Conservation (phyloP, 805 yeast genomes). For the Cyberlindnera lachancei region DNA sequence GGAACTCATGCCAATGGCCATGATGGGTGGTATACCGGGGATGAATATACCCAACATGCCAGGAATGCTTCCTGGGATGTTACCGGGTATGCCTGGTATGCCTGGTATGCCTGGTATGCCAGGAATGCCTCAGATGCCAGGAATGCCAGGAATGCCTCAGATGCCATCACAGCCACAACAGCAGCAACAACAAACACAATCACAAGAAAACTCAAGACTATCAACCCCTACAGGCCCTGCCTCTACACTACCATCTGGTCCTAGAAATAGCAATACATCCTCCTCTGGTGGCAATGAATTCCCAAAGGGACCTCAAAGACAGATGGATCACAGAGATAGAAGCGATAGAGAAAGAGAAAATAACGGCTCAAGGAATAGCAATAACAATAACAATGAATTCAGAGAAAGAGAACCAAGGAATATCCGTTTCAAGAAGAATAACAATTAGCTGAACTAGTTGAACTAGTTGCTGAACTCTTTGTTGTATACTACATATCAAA, state of each 20-base stretch:
- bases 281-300: background rate
- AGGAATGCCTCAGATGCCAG: constrained; percentile 10
- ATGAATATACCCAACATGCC: constrained; percentile 23
- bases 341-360: constrained; percentile 12
- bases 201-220: constrained; percentile 3
- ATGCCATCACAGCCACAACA: background rate
- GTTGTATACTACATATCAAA: background rate
- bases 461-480: too few species aligned
- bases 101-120: constrained; percentile 22
- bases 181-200: background rate
- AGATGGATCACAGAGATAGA: constrained; percentile 14
- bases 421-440: background rate
- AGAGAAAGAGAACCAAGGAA: constrained; percentile 20
- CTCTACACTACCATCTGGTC: constrained; percentile 1
- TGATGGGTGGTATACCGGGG: constrained; percentile 27
- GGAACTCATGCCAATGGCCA: constrained; percentile 40
- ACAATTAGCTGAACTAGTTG: too few species aligned
- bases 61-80: too few species aligned
- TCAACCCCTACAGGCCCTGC: constrained; percentile 5
- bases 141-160: constrained; percentile 4
- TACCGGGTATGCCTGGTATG: constrained; percentile 23
- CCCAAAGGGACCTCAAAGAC: constrained; percentile 14
- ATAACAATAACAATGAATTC: constrained; percentile 5
- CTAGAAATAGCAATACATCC: background rate
- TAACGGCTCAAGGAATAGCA: constrained; percentile 2